Percentiles rank a stretch among this genome's conserved stretches.
Evolutionary conservation across 108 stramenopile genomes (phyloP).

Genomic region (Stephanodiscus minutulus): DNA sequence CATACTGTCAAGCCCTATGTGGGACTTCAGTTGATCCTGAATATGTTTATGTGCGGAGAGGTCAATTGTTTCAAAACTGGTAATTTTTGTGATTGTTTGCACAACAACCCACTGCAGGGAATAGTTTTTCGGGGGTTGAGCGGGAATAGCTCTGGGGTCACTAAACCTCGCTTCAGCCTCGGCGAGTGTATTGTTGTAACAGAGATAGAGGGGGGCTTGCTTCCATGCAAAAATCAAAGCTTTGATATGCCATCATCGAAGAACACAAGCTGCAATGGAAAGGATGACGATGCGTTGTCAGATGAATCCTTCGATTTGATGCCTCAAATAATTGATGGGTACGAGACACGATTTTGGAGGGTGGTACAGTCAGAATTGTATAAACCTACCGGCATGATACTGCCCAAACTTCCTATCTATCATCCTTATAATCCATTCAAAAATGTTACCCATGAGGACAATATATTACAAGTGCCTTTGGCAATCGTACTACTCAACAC

Average conservation of each 20-base stretch:
- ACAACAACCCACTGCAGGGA: too few species aligned
- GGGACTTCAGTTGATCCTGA: too few species aligned
- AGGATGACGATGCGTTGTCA: neutral
- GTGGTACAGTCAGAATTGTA: slow-evolving; percentile 27
- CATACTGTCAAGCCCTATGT: too few species aligned
- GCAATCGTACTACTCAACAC: slow-evolving; percentile 15
- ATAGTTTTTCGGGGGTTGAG: too few species aligned
- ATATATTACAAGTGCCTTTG: slow-evolving; percentile 26
- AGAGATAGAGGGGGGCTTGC: too few species aligned
- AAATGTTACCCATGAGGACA: slow-evolving; percentile 10
- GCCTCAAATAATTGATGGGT: slow-evolving; percentile 29
- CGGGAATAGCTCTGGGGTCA: too few species aligned
- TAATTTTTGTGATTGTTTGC: too few species aligned
- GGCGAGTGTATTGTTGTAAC: too few species aligned
- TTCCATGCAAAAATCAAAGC: too few species aligned
- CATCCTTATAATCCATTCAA: slow-evolving; percentile 34
- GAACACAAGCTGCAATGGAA: neutral
- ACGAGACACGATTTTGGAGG: slow-evolving; percentile 26
- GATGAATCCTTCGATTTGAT: slow-evolving; percentile 1
- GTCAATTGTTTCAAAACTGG: too few species aligned
- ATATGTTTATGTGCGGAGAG: too few species aligned
- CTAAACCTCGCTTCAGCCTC: too few species aligned
- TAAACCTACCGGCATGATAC: slow-evolving; percentile 20
- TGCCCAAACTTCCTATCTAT: slow-evolving; percentile 30
- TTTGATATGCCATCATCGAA: neutral